Base-by-base conservation (phyloP, 2,329 filamentous ascomycete genomes). In the Ascochyta viciae-villosae region DNA sequence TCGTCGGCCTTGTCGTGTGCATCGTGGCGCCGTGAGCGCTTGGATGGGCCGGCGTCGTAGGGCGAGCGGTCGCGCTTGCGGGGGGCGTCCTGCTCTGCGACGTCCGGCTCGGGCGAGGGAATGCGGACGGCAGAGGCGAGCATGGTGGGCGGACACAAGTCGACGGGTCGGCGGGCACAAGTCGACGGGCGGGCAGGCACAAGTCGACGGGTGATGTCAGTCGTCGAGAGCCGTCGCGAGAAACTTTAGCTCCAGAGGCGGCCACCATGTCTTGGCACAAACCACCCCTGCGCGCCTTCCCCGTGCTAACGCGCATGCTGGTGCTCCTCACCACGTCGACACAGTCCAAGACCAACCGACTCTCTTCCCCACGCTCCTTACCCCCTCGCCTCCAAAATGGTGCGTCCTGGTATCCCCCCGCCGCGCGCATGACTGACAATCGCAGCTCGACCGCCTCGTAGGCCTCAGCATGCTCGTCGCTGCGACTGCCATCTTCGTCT, bases 371-470 rank as follows among this genome's bases (percentile, higher is more conserved):
- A 56, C 53, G 53, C 53, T 56, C 53, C 43, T 56, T 56, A 43
- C 31, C 23, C 42, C 24, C 31, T 16, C 19, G 19, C 44, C 26
- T 39, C 24, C 50, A 54, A 47, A 15, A 52, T 61, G 57, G 61
- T 50, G 43, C 33, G 55, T 47, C 24, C 41, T 23, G 38, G 31
- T 38, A 24, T 48, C 12, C 38, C 45, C 7, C 39, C 50, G 44
- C 39, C 33, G 13, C 15, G 10, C 7, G 5, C 33, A 12, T 6
- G 26, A 34, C 47, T 56, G 19, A 56, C 47, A 63, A 29, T 13
- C 15, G 15, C 77, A 99, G 95, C 90, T 97, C 81, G 95, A 96
- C 85, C 93, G 91, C 87, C 85, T 90, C 66, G 84, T 89, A 66
- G 89, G 89, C 79, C 83, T 89, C 78, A 86, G 84, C 77, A 91